Evolutionary conservation across 495 filamentous ascomycete species (phyloP).

Genomic region (Penicillium steckii): DNA sequence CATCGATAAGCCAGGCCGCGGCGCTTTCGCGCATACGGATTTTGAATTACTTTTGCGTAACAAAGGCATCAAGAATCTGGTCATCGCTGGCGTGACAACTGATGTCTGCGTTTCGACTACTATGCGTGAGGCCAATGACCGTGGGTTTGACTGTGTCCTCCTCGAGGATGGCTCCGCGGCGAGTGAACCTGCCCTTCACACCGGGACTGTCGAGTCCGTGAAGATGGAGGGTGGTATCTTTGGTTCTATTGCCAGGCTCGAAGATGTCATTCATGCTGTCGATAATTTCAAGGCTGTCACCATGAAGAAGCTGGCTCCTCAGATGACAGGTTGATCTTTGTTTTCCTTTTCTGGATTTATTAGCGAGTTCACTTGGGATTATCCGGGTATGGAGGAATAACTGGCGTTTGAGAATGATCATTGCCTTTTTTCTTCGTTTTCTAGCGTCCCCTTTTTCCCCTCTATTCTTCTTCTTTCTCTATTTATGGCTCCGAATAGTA

Average conservation of each 20-base stretch:
- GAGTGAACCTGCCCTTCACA: conserved; percentile 46
- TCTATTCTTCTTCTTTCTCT: not conserved
- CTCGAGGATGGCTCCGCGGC: conserved; percentile 55
- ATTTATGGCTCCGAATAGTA: conserved; percentile 1
- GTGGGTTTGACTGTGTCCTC: conserved; percentile 68
- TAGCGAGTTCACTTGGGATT: conserved; percentile 12
- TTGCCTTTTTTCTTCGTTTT: not conserved
- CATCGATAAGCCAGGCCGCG: conserved; percentile 66
- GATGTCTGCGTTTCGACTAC: conserved; percentile 71
- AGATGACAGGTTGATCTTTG: conserved; percentile 29
- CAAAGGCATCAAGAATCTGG: conserved; percentile 63
- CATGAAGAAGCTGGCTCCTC: conserved; percentile 47
- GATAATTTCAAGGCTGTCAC: conserved; percentile 43
- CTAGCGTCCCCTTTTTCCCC: not conserved
- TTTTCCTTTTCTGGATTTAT: conserved; percentile 10
- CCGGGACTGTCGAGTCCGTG: conserved; percentile 50
- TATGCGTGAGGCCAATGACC: conserved; percentile 69
- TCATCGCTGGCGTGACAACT: conserved; percentile 66
- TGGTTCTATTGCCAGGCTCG: conserved; percentile 46
- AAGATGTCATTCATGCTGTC: conserved; percentile 51
- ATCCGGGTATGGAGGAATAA: conserved; percentile 8
- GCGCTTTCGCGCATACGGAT: conserved; percentile 67
- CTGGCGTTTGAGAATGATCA: conserved; percentile 14
- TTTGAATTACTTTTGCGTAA: conserved; percentile 60
- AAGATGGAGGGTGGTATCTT: conserved; percentile 62